Conservation (phyloP, 176 grass and related monocot species). For the Raddia guianensis region DNA sequence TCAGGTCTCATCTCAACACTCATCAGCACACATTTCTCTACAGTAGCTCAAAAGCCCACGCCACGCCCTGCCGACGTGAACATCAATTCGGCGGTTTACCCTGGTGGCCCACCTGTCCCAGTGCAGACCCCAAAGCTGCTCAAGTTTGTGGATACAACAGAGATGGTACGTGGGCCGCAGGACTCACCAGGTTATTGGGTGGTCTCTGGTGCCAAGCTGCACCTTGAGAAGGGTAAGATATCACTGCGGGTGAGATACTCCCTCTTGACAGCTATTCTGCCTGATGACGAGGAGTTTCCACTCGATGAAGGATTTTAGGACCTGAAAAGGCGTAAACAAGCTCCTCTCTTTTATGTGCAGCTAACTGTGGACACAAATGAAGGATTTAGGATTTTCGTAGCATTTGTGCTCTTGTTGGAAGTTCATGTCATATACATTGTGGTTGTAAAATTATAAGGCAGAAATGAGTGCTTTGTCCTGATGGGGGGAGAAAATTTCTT, state of each 20-base stretch:
- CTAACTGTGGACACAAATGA: slow-evolving; percentile 6
- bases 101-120: slow-evolving; percentile 78
- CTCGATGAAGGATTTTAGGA: slow-evolving; percentile 49
- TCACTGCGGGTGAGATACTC: slow-evolving; percentile 81
- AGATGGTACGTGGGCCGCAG: slow-evolving; percentile 85
- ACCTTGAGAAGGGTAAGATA: slow-evolving; percentile 89
- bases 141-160: slow-evolving; percentile 82
- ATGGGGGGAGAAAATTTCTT: slow-evolving; percentile 18
- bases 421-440: slow-evolving; percentile 14
- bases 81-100: slow-evolving; percentile 94
- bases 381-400: neutral
- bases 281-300: slow-evolving; percentile 68
- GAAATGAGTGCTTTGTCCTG: neutral
- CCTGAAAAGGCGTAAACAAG: neutral
- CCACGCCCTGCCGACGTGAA: slow-evolving; percentile 76
- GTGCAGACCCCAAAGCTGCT: slow-evolving; percentile 82
- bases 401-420: neutral
- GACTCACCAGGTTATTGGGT: slow-evolving; percentile 91
- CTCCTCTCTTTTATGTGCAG: slow-evolving; percentile 8
- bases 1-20: slow-evolving; percentile 92
- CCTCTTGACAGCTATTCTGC: slow-evolving; percentile 66
- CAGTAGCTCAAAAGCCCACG: slow-evolving; percentile 59
- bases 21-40: slow-evolving; percentile 93
- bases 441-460: slow-evolving; percentile 18
- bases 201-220: slow-evolving; percentile 87